Evolutionary conservation across 2,329 filamentous ascomycete genomes (phyloP).

Genomic region (Mycosphaerella sp.): DNA sequence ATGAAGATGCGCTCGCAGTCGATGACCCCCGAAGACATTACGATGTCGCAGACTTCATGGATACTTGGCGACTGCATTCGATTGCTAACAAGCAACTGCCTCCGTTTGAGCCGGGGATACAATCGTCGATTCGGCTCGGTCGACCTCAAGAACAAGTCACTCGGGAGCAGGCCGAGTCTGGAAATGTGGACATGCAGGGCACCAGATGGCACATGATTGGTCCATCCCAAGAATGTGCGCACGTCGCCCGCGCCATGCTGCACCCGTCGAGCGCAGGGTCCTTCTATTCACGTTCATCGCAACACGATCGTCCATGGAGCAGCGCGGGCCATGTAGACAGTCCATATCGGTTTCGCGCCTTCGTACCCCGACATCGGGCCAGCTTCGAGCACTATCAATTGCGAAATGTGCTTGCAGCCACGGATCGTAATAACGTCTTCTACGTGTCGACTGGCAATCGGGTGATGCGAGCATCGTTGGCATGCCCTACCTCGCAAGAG

Average conservation of each 20-base stretch:
- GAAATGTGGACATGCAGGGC: conserved; percentile 33
- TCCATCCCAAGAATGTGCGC: conserved; percentile 19
- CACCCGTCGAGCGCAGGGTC: conserved; percentile 22
- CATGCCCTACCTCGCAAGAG: conserved; percentile 38
- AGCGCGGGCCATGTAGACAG: conserved; percentile 12
- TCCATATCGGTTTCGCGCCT: conserved; percentile 28
- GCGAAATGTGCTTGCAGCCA: conserved; percentile 51
- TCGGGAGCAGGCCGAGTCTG: conserved; percentile 13
- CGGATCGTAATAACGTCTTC: conserved; percentile 50
- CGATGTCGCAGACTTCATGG: conserved; percentile 30
- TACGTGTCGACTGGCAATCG: conserved; percentile 44
- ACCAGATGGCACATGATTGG: conserved; percentile 32
- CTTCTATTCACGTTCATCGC: not conserved
- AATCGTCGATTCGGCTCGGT: conserved; percentile 17
- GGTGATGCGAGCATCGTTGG: conserved; percentile 46
- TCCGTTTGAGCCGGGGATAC: conserved; percentile 18
- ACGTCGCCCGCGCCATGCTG: conserved; percentile 25
- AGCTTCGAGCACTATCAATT: conserved; percentile 54
- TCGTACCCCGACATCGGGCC: conserved; percentile 40
- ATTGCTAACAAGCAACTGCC: conserved; percentile 18
- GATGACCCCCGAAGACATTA: conserved; percentile 27
- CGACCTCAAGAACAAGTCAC: conserved; percentile 16
- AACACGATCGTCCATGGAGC: not conserved
- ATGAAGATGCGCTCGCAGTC: conserved; percentile 26
- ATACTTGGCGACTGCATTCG: conserved; percentile 27